These are phyloP conservation scores for Colletotrichum sp. DNA, from an alignment of 2,329 filamentous ascomycete genomes.

Conservation along the genomic window DNA sequence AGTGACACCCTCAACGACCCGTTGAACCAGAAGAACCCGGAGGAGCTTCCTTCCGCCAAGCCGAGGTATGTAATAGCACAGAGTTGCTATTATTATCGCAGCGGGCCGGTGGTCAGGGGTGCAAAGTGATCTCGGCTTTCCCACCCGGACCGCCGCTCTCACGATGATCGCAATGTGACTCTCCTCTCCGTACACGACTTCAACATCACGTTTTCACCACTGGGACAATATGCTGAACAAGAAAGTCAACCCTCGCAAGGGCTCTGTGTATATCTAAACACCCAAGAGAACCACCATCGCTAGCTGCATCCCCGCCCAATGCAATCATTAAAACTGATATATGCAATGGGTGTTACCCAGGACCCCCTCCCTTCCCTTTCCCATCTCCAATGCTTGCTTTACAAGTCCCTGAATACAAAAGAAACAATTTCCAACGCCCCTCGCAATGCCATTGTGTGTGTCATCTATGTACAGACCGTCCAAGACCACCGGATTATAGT, in stretches of 20 bases:
- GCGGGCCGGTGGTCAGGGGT: not conserved
- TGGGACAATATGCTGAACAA: rapidly evolving
- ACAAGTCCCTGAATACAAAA: not conserved
- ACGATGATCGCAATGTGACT: not conserved
- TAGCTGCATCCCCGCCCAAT: not conserved
- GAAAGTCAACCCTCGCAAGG: not conserved
- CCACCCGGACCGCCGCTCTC: not conserved
- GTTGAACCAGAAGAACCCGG: not conserved
- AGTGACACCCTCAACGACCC: not conserved
- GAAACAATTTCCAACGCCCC: conserved; percentile 12
- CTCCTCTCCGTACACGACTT: not conserved
- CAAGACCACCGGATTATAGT: not conserved
- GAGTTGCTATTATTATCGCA: not conserved
- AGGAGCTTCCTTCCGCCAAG: not conserved
- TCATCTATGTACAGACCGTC: not conserved
- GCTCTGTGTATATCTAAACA: not conserved
- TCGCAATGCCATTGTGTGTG: conserved; percentile 14
- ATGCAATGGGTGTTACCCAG: not conserved
- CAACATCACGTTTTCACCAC: not conserved
- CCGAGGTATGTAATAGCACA: not conserved
- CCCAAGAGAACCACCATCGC: not conserved
- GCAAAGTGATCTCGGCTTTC: not conserved
- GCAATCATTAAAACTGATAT: not conserved
- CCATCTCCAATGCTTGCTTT: not conserved
- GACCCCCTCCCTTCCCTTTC: not conserved